Base-by-base conservation (phyloP, 2,329 filamentous ascomycete genomes). In the Apiospora kogelbergensis region DNA sequence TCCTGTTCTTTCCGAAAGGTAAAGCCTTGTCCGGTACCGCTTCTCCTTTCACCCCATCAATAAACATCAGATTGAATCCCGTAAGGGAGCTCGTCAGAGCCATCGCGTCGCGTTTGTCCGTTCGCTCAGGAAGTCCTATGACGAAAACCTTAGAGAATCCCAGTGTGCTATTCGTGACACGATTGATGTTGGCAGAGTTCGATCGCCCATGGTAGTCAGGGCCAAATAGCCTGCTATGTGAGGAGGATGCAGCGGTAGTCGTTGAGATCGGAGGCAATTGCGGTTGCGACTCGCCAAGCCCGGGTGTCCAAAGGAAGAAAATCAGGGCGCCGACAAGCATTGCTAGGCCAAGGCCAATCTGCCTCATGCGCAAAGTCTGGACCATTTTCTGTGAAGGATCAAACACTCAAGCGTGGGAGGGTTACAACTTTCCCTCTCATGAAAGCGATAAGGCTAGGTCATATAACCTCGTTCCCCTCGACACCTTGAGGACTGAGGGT, bases 31-130 rank as follows among this genome's bases (percentile, higher is more conserved):
- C 79, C 1, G 76, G 72, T 2, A 86, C 73, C 2, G 76, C 75
- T 13, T 81, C 77, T 1, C 82, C 81, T 24, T 74, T 76, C 2
- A 85, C 79, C 0, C 82, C 84, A 67, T 83, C 79, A 2, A 85
- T 72, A 73, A 80, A 85, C 7, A 84, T 80, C 0, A 85, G 71
- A 2, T 80, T 76, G 71, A 86, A 80, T 0, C 79, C 81, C 0
- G 80, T 80, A 30, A 84, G 68, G 0, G 80, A 77, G 53, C 82
- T 79, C 5, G 81, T 78, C 9, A 87, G 74, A 0, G 80, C 75
- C 22, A 87, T 76, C 5, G 81, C 81, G 78, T 87, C 85, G 65
- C 82, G 80, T 71, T 85, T 85, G 73, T 87, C 84, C 4, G 80
- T 82, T 42, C 85, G 79, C 53, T 82, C 79, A 3, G 83, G 81